These are phyloP conservation scores for Fagus sylvatica DNA, from an alignment of 306 rosid species.

Conservation along the genomic window DNA sequence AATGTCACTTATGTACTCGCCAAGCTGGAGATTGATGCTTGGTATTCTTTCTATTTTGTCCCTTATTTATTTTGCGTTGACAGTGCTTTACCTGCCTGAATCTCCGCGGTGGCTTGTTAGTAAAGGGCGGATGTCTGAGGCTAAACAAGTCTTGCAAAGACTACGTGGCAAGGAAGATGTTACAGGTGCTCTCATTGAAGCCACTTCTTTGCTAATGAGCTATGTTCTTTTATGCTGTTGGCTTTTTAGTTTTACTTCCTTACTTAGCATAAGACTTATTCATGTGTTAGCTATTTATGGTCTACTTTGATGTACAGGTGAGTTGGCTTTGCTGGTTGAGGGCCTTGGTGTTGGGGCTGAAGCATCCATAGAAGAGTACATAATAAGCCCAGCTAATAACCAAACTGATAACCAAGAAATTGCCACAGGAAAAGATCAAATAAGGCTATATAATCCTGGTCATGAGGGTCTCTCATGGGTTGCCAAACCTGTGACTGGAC, in stretches of 20 bases:
- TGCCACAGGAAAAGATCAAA: slow-evolving; percentile 49
- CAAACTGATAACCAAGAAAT: slow-evolving; percentile 54
- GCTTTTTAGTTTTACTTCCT: not conserved
- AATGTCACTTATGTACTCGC: slow-evolving; percentile 64
- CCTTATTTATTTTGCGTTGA: slow-evolving; percentile 57
- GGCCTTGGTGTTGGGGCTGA: slow-evolving; percentile 89
- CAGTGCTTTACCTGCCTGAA: slow-evolving; percentile 80
- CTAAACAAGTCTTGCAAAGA: slow-evolving; percentile 73
- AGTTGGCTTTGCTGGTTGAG: slow-evolving; percentile 96
- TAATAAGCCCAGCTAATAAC: slow-evolving; percentile 71
- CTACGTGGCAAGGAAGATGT: slow-evolving; percentile 90
- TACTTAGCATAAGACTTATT: too few relatives aligned
- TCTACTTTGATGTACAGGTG: slow-evolving; percentile 56
- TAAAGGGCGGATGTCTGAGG: slow-evolving; percentile 89
- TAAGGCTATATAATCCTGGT: slow-evolving; percentile 65
- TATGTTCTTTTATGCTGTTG: too few relatives aligned
- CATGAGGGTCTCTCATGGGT: slow-evolving; percentile 83
- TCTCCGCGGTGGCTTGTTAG: slow-evolving; percentile 98
- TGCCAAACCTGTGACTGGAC: slow-evolving; percentile 81
- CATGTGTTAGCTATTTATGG: too few relatives aligned
- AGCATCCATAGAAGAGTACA: slow-evolving; percentile 78
- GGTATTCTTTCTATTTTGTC: slow-evolving; percentile 86
- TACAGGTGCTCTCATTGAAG: slow-evolving; percentile 37
- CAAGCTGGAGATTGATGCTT: slow-evolving; percentile 93
- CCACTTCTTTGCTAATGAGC: too few relatives aligned